Evolutionary conservation across 176 grass and related monocot genomes (phyloP).

Genomic region (Phoenix dactylifera): DNA sequence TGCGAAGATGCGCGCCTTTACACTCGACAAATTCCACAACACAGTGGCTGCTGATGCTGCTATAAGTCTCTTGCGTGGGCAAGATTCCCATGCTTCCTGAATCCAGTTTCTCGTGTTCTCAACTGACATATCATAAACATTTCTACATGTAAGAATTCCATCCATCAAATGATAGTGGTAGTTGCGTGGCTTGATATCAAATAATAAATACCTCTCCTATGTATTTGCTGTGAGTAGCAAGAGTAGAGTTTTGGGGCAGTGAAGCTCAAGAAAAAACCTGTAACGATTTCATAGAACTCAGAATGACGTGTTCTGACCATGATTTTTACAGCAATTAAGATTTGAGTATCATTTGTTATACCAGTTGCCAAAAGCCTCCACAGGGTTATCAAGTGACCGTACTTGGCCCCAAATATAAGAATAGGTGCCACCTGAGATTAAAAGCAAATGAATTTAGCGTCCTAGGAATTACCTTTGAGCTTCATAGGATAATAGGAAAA

Average conservation of each 20-base stretch:
- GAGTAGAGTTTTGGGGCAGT: conserved; percentile 66
- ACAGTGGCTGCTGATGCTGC: conserved; percentile 45
- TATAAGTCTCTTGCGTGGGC: conserved; percentile 81
- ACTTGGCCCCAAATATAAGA: conserved; percentile 67
- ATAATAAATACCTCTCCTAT: conserved; percentile 36
- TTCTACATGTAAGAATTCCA: not conserved
- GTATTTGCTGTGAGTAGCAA: conserved; percentile 63
- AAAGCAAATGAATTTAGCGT: conserved; percentile 7
- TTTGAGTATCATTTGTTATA: conserved; percentile 15
- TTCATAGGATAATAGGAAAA: not conserved
- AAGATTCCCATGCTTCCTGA: conserved; percentile 65
- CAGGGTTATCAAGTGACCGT: conserved; percentile 42
- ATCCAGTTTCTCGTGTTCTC: conserved; percentile 25
- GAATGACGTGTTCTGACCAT: not conserved
- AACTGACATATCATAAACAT: conserved; percentile 26
- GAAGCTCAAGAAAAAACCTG: conserved; percentile 88
- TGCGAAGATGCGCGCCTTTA: conserved; percentile 69
- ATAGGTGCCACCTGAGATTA: conserved; percentile 45
- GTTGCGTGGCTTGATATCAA: not conserved
- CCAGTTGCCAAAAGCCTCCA: conserved; percentile 57
- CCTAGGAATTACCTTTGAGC: not conserved
- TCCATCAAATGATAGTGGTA: no score
- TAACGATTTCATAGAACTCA: conserved; percentile 17
- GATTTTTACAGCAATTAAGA: not conserved
- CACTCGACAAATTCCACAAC: conserved; percentile 82